phyloP scores from a whole-genome alignment of 257 asterid species.

The Solanum piurae region DNA sequence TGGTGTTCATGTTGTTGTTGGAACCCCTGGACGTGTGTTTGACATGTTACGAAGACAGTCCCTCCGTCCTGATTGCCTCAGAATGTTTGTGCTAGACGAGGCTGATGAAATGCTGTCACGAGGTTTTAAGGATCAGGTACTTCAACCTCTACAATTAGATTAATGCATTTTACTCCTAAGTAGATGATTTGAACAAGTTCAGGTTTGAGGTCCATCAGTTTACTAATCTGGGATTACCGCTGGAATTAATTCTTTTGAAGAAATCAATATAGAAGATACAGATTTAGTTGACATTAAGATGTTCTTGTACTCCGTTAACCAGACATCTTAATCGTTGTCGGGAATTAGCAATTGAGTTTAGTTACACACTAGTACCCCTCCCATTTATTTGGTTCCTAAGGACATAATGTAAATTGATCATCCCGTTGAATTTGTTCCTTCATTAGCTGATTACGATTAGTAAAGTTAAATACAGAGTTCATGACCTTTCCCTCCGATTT shows the following conservation, averaged over 20 bases:
- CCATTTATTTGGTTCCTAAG: background rate
- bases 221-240: background rate
- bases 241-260: background rate
- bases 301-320: background rate
- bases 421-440: background rate
- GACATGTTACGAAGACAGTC: slow-evolving; percentile 70
- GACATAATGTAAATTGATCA: background rate
- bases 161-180: background rate
- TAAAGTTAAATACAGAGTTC: background rate
- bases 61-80: slow-evolving; percentile 55
- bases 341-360: background rate
- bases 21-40: slow-evolving; percentile 87
- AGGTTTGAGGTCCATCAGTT: background rate
- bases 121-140: slow-evolving; percentile 84
- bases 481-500: background rate
- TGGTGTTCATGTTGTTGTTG: slow-evolving; percentile 84
- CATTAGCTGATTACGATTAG: background rate
- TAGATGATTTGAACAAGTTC: background rate
- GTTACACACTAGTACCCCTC: too few species aligned
- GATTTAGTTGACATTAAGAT: background rate
- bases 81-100: slow-evolving; percentile 77
- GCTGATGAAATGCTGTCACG: slow-evolving; percentile 89
- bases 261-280: background rate
- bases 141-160: background rate
- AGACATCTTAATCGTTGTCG: background rate